These are phyloP conservation scores for Fraxinus platypoda DNA, from an alignment of 305 asterid species.

Conservation along the genomic window DNA sequence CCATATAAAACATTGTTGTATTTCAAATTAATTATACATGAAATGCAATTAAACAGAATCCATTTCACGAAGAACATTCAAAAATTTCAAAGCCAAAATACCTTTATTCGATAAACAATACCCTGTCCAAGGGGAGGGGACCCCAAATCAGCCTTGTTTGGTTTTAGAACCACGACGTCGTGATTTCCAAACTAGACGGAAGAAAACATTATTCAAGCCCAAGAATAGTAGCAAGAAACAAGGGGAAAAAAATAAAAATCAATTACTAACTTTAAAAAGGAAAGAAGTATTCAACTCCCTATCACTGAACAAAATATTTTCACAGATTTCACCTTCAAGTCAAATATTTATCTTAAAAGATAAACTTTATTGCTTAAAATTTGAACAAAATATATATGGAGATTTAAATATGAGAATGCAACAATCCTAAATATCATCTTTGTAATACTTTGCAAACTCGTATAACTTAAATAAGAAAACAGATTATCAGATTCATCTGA, in stretches of 20 bases:
- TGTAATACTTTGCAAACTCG: neutral
- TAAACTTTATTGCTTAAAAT: neutral
- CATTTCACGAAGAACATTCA: neutral
- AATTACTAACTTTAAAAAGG: conserved; percentile 12
- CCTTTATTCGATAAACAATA: conserved; percentile 89
- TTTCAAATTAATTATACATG: neutral
- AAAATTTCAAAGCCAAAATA: conserved; percentile 18
- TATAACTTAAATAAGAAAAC: neutral
- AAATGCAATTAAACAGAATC: conserved; percentile 10
- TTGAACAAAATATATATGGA: neutral
- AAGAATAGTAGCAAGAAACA: conserved; percentile 12
- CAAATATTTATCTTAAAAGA: neutral
- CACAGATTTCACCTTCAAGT: conserved; percentile 7
- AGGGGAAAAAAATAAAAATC: neutral
- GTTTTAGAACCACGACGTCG: conserved; percentile 82
- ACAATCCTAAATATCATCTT: neutral
- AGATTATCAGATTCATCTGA: neutral
- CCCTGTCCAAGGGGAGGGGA: conserved; percentile 96
- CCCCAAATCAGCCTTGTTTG: conserved; percentile 87
- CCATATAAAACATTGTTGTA: conserved; percentile 24
- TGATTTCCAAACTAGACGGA: conserved; percentile 79
- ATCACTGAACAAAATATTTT: conserved; percentile 21
- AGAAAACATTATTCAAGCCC: conserved; percentile 23
- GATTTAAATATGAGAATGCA: conserved; percentile 4
- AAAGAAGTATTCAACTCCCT: conserved; percentile 10